phyloP scores from a whole-genome alignment of 208 protist species.

The Acanthamoeba castellanii region DNA sequence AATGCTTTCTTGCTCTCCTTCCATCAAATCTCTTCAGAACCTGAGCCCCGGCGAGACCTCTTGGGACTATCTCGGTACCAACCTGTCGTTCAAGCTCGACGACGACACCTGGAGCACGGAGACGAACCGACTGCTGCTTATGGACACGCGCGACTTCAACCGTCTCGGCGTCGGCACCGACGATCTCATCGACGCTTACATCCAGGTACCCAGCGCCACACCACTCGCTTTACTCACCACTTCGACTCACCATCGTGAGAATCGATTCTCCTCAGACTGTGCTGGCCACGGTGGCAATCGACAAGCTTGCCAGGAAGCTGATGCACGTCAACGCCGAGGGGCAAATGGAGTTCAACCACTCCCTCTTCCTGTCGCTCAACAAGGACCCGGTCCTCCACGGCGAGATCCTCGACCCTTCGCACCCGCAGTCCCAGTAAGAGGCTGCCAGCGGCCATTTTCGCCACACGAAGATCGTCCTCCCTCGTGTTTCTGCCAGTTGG shows the following conservation, averaged over 20 bases:
- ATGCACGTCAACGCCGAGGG: not conserved
- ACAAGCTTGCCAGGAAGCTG: conserved; percentile 82
- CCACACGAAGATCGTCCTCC: no score
- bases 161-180: conserved; percentile 87
- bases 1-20: no score
- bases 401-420: conserved; percentile 59
- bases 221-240: not conserved
- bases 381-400: conserved; percentile 54
- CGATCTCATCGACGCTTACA: conserved; percentile 89
- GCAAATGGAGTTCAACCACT: conserved; percentile 46
- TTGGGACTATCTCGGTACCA: conserved; percentile 89
- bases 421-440: not conserved
- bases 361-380: conserved; percentile 68
- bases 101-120: conserved; percentile 86
- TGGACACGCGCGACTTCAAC: conserved; percentile 89
- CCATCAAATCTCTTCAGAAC: not conserved
- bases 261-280: conserved; percentile 76
- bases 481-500: no score
- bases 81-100: conserved; percentile 81
- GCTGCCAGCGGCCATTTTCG: not conserved
- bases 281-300: conserved; percentile 87
- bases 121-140: conserved; percentile 86
- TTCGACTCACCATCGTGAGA: not conserved
- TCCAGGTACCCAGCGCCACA: conserved; percentile 77
- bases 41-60: conserved; percentile 36